Conservation (phyloP, 1,139 yeast species). For the Spencermartinsiella ligniputridi region DNA sequence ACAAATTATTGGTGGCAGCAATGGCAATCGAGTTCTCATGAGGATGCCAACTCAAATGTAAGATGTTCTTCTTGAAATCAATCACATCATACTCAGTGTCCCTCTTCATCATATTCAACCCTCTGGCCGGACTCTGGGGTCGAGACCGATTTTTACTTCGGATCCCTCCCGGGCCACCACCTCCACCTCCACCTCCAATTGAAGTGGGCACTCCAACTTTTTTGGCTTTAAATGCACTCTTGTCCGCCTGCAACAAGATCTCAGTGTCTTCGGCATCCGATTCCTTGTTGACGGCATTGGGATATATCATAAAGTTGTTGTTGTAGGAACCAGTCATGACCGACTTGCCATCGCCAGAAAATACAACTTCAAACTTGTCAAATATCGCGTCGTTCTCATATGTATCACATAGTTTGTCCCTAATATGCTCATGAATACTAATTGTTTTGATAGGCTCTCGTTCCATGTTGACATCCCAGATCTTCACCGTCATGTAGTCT, state of each 20-base stretch:
- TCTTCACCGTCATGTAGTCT: constrained; percentile 95
- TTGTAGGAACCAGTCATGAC: constrained; percentile 98
- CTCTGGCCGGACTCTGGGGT: constrained; percentile 23
- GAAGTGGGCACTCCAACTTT: constrained; percentile 44
- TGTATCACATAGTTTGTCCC: constrained; percentile 92
- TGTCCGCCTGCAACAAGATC: constrained; percentile 93
- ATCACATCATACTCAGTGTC: constrained; percentile 73
- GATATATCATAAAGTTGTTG: constrained; percentile 95
- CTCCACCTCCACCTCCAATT: constrained; percentile 24
- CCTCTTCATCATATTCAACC: constrained; percentile 31
- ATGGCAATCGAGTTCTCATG: constrained; percentile 93
- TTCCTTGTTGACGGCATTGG: constrained; percentile 53
- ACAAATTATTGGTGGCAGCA: constrained; percentile 90
- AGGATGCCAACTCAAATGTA: constrained; percentile 99
- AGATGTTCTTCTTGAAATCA: constrained; percentile 90
- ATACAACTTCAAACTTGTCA: constrained; percentile 96
- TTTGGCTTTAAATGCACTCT: constrained; percentile 87
- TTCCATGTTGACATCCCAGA: constrained; percentile 99
- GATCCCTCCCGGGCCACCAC: constrained; percentile 7
- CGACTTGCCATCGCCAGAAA: constrained; percentile 87
- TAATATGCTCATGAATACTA: constrained; percentile 90
- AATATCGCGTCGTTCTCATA: constrained; percentile 98
- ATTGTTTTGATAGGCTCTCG: constrained; percentile 90
- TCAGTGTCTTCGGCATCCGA: constrained; percentile 58
- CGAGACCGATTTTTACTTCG: constrained; percentile 18